These are phyloP conservation scores for Funneliformis caledonium DNA, from an alignment of 371 early-diverging fungal species.

Conservation along the genomic window DNA sequence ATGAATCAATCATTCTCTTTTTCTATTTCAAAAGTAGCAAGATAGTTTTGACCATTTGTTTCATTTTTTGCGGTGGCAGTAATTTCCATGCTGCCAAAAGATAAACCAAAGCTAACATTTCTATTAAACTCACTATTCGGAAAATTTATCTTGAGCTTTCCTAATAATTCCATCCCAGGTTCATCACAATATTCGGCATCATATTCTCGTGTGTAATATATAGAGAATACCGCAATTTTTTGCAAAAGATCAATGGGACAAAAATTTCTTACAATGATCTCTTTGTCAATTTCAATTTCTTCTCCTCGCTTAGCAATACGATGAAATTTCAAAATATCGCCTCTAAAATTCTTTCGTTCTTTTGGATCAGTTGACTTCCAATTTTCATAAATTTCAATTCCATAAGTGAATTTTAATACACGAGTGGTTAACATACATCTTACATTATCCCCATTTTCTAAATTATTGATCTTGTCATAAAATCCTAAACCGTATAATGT, in stretches of 20 bases:
- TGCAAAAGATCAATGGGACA: neutral
- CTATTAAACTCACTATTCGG: constrained; percentile 21
- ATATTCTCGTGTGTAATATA: constrained; percentile 22
- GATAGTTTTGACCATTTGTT: constrained; percentile 20
- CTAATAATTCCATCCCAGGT: constrained; percentile 16
- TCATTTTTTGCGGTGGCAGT: constrained; percentile 29
- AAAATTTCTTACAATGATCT: neutral
- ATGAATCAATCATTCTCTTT: neutral
- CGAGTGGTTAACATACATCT: constrained; percentile 2
- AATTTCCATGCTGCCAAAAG: constrained; percentile 39
- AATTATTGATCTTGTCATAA: neutral
- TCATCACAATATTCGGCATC: constrained; percentile 34
- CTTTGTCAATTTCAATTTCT: constrained; percentile 9
- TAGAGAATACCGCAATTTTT: neutral
- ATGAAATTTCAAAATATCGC: neutral
- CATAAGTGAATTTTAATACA: constrained; percentile 34
- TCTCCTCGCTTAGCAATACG: neutral
- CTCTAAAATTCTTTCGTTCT: neutral
- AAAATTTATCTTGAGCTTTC: constrained; percentile 19
- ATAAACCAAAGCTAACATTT: constrained; percentile 13
- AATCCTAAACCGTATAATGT: constrained; percentile 12
- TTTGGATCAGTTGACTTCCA: constrained; percentile 34
- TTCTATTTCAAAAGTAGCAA: constrained; percentile 31
- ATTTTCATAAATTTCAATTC: neutral
- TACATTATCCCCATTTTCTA: neutral